Conservation (phyloP, 2,329 filamentous ascomycete species). For the Phyllosticta citrichinensis region DNA sequence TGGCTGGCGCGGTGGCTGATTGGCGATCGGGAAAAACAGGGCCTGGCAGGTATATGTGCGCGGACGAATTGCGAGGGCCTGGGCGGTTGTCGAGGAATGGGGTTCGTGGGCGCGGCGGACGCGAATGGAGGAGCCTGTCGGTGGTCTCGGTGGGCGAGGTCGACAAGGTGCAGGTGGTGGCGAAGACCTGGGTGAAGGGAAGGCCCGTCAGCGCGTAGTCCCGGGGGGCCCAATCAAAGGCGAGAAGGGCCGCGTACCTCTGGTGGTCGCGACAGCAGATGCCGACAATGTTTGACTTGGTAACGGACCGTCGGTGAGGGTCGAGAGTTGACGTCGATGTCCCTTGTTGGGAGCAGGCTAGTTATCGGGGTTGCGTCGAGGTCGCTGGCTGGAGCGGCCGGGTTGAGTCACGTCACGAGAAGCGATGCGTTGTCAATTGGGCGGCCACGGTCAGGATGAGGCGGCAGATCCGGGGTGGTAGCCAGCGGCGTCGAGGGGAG, state of each 20-base stretch:
- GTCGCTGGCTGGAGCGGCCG: slow-evolving; percentile 20
- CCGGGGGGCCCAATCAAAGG: slow-evolving; percentile 21
- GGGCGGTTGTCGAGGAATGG: slow-evolving; percentile 20
- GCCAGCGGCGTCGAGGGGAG: slow-evolving; percentile 3
- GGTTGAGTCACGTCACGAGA: slow-evolving; percentile 27
- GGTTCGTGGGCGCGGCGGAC: slow-evolving; percentile 12
- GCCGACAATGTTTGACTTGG: slow-evolving; percentile 7
- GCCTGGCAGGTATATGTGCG: slow-evolving; percentile 11
- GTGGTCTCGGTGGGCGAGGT: slow-evolving; percentile 17
- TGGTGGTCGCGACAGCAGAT: slow-evolving; percentile 14
- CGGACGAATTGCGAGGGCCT: slow-evolving; percentile 12
- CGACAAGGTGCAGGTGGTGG: slow-evolving; percentile 20
- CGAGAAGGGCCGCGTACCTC: slow-evolving; percentile 14
- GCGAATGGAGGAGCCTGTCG: slow-evolving; percentile 12
- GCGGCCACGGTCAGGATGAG: slow-evolving; percentile 26
- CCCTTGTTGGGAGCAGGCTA: slow-evolving; percentile 25
- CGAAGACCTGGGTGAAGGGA: slow-evolving; percentile 21
- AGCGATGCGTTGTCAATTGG: slow-evolving; percentile 34
- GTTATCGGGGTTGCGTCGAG: slow-evolving; percentile 20
- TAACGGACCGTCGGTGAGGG: slow-evolving; percentile 12
- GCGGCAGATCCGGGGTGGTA: slow-evolving; percentile 18
- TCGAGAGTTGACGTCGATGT: slow-evolving; percentile 18
- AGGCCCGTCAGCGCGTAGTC: slow-evolving; percentile 20
- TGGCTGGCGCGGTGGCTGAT: slow-evolving; percentile 18
- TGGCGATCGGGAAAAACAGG: slow-evolving; percentile 15